A percentile compares a stretch with the other conserved stretches of the same genome.
Conservation (phyloP, 2,329 filamentous ascomycete species). For the Arthrobotrys megalospora region DNA sequence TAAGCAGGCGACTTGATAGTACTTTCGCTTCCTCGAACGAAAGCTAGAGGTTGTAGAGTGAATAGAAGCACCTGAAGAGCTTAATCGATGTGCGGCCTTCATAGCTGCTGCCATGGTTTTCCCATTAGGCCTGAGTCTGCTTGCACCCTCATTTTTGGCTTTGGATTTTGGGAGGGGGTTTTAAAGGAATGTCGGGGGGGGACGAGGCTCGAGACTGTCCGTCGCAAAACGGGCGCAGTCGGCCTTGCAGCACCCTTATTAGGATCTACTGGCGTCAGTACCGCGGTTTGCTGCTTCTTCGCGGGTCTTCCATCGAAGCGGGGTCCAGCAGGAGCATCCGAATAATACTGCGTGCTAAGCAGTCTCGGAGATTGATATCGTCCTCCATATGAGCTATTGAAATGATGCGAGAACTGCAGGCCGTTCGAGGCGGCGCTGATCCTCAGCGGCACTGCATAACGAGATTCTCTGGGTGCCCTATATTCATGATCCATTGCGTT, state of each 20-base stretch:
- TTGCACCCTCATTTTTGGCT: conserved; percentile 33
- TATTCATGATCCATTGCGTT: conserved; percentile 27
- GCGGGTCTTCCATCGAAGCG: conserved; percentile 45
- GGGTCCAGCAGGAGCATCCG: conserved; percentile 41
- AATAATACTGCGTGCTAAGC: conserved; percentile 44
- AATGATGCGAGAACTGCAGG: conserved; percentile 60
- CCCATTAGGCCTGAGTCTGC: conserved; percentile 24
- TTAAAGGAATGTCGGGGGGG: conserved; percentile 48
- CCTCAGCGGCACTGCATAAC: conserved; percentile 50
- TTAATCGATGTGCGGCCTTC: conserved; percentile 57
- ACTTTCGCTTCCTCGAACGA: conserved; percentile 64
- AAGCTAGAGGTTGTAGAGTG: conserved; percentile 63
- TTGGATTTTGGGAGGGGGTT: conserved; percentile 42
- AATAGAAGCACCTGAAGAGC: conserved; percentile 63
- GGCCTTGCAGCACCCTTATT: conserved; percentile 47
- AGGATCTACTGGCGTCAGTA: conserved; percentile 50
- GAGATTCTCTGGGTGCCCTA: conserved; percentile 54
- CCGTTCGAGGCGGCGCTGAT: conserved; percentile 60
- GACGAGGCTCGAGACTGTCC: conserved; percentile 56
- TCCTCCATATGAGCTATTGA: conserved; percentile 47
- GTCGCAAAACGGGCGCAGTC: conserved; percentile 35
- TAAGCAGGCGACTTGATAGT: conserved; percentile 63
- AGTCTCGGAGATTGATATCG: conserved; percentile 40
- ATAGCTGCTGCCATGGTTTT: conserved; percentile 41
- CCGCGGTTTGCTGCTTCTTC: conserved; percentile 58